These are phyloP conservation scores for Sporothrix dimorphospora DNA, from an alignment of 2,329 filamentous ascomycete species.

Conservation along the genomic window DNA sequence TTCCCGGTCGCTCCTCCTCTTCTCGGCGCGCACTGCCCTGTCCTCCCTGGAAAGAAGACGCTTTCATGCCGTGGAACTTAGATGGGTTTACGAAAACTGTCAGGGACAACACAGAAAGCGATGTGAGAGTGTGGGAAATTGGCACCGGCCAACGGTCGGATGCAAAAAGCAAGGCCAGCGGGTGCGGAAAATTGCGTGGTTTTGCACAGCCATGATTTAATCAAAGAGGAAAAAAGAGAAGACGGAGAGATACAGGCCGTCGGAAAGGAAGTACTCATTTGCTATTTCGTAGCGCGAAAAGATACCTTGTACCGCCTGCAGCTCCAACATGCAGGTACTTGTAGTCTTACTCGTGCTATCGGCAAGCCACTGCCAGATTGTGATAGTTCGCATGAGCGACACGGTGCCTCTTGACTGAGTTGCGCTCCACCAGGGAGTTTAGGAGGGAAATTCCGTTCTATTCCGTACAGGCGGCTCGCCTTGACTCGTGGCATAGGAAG, in stretches of 20 bases:
- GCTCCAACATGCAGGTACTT: slow-evolving; percentile 1
- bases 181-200: not conserved
- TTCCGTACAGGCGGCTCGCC: slow-evolving; percentile 6
- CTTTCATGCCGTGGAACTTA: not conserved
- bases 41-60: not conserved
- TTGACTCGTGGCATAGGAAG: not conserved
- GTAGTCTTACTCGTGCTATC: not conserved
- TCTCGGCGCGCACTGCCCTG: not conserved
- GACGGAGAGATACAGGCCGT: not conserved
- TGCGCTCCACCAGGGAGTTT: too few species aligned
- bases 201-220: slow-evolving; percentile 22
- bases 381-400: not conserved
- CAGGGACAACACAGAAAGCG: not conserved
- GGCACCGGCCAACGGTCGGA: not conserved
- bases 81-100: not conserved
- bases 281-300: slow-evolving; percentile 1
- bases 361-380: not conserved
- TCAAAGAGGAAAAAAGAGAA: slow-evolving; percentile 10
- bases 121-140: slow-evolving; percentile 3
- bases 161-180: not conserved
- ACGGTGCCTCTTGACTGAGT: not conserved
- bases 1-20: not conserved
- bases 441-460: not conserved
- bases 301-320: slow-evolving; percentile 1
- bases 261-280: not conserved